Evolutionary conservation across 176 grass and related monocot genomes (phyloP).

Genomic region (Oryza officinalis): DNA sequence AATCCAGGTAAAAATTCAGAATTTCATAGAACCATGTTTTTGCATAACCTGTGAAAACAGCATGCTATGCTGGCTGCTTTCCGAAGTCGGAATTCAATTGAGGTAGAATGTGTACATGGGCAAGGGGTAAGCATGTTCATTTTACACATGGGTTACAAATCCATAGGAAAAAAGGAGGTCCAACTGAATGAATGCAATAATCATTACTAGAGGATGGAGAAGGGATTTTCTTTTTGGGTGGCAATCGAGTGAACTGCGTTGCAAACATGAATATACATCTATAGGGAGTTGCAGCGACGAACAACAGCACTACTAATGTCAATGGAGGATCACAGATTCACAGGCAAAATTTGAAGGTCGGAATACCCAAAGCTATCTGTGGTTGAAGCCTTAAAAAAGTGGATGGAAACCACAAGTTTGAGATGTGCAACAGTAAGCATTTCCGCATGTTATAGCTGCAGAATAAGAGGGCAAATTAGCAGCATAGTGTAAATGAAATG

Average conservation of each 20-base stretch:
- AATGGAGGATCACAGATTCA: background rate
- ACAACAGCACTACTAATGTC: background rate
- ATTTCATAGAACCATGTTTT: background rate
- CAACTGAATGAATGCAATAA: background rate
- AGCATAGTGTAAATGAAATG: background rate
- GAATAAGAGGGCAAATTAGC: background rate
- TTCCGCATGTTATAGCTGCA: slow-evolving; percentile 2
- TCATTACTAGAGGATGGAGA: background rate
- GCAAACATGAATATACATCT: background rate
- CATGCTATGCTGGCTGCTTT: background rate
- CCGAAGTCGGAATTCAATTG: background rate
- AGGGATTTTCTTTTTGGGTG: background rate
- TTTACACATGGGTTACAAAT: background rate
- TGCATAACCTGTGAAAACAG: background rate
- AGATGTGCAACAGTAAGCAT: background rate
- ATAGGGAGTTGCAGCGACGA: background rate
- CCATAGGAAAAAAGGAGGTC: background rate
- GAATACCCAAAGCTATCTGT: background rate
- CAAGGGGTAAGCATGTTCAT: background rate
- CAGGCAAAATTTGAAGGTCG: background rate
- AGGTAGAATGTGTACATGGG: background rate
- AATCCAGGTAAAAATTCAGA: background rate
- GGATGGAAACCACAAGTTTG: background rate
- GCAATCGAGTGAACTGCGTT: background rate
- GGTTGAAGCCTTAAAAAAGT: background rate